These are phyloP conservation scores for Cucurbita argyrosperma DNA, from an alignment of 306 rosid genomes.

Conservation along the genomic window DNA sequence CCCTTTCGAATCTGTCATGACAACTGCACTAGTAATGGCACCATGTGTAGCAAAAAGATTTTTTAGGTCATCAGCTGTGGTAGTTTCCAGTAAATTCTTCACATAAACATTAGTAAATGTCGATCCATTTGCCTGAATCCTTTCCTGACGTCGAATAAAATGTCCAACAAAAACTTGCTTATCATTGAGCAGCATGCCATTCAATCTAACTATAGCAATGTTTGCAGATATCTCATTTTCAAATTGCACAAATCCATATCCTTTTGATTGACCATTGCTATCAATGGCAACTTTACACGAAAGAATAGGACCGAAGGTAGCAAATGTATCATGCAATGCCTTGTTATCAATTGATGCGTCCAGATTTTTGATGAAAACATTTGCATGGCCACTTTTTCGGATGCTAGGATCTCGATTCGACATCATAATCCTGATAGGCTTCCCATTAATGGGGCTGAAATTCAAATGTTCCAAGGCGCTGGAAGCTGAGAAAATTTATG, in stretches of 20 bases:
- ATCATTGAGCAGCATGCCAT: slow-evolving; percentile 68
- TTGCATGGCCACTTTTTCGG: slow-evolving; percentile 64
- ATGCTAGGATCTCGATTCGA: slow-evolving; percentile 77
- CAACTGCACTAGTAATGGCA: slow-evolving; percentile 43
- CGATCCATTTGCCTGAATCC: slow-evolving; percentile 29
- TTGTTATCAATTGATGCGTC: slow-evolving; percentile 65
- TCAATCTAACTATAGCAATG: slow-evolving; percentile 40
- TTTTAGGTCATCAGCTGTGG: slow-evolving; percentile 37
- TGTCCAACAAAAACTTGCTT: slow-evolving; percentile 53
- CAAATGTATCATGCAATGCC: slow-evolving; percentile 67
- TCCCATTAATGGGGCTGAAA: slow-evolving; percentile 50
- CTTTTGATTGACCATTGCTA: slow-evolving; percentile 51
- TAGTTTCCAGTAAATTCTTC: slow-evolving; percentile 49
- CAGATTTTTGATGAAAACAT: slow-evolving; percentile 65
- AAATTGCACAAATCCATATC: slow-evolving; percentile 75
- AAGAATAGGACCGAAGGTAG: slow-evolving; percentile 58
- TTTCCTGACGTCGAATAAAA: slow-evolving; percentile 48
- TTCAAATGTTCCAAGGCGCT: slow-evolving; percentile 45
- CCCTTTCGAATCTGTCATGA: slow-evolving; percentile 53
- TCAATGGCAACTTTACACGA: slow-evolving; percentile 79
- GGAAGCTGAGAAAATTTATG: slow-evolving; percentile 31
- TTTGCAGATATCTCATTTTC: slow-evolving; percentile 55
- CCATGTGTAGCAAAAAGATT: slow-evolving; percentile 38
- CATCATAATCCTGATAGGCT: slow-evolving; percentile 72
- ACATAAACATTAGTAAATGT: slow-evolving; percentile 66